Evolutionary conservation across 129 eudicot genomes (phyloP), one percentile per base, ranked within the genome.

Genomic region (Flaveria bidentis): DNA sequence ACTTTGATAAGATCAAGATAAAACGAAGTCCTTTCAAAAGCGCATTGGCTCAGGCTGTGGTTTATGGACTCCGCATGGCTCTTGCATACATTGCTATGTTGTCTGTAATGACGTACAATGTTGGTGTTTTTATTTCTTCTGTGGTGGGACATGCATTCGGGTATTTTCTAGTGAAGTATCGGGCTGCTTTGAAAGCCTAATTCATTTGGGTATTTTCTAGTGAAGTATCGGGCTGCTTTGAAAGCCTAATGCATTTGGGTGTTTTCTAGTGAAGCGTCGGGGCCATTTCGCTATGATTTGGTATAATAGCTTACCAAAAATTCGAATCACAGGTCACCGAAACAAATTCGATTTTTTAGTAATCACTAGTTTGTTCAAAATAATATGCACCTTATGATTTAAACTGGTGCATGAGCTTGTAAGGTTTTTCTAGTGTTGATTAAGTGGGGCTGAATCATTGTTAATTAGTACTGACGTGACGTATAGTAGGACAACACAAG

Each of bases 61-160:
- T 87, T 70, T 64, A 87, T 58, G 87, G 79, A 9, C n/a, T 90
- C 6, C 81, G 87, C 0, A 86, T 78, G 85, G 85, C 74, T 7
- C 80, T 90, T n/a, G 86, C 86, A 11, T 90, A 90, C 82, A 16
- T 86, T 71, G 76, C 87, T 2, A 90, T 90, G 92, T 86, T 90
- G 46, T 55, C 87, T 2, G 96, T 90, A 52, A 90, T 90, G 96
- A 85, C 92, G 0, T 90, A 79, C 63, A 90, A 90, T 61, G 46
- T 82, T 72, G 92, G 91, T 33, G 77, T 87, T 39, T 85, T 90
- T 25, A 42, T 86, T 12, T 57, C 51, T 10, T 89, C 80, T 18
- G 89, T 88, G 28, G 71, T 63, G 33, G 90, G 92, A 25, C 92
- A 85, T 68, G 67, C 73, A 49, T 12, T 80, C 12, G 96, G 96